Base-by-base conservation (phyloP, 1,284 basidiomycete genomes). In the Macrocybe sp. region DNA sequence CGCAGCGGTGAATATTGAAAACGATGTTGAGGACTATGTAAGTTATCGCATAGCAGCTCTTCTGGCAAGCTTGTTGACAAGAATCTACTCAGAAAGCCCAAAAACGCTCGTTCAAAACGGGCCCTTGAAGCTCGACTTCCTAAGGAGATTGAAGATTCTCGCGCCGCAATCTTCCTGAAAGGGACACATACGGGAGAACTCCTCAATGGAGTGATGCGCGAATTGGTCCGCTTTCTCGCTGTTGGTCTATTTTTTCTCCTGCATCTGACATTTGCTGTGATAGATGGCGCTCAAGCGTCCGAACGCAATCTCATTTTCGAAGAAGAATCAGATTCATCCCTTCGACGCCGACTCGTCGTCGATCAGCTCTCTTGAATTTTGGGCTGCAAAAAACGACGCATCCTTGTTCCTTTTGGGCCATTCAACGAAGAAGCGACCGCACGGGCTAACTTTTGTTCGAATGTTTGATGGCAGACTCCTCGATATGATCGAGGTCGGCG, bases 21-120 rank as follows among this genome's bases (percentile, higher is more conserved):
- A 47, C 29, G 22, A 50, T 50, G 49, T 14, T 50, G 41, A 46
- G 49, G 45, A 50, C 49, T 30, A 42, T 50, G 49, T 50, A 41
- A 46, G 49, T 46, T n/a, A 7, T n/a, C 3, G 38, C 22, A 4
- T 32, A 8, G 30, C 34, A 29, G 14, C 8, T 42, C 7, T 31
- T 29, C 6, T 16, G 7, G 1, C 11, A 2, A 42, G 16, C 8
- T 8, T 28, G 22, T 32, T 42, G 7, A 42, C n/a, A 11, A 22
- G 14, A 32, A n/a, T 29, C 30, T 7, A 37, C 16, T 4, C 22
- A 93, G 92, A 67, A 97, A 97, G 76, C 93, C 96, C 31, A 93
- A 91, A 73, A 98, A 97, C 77, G 96, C 97, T 1, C 84, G 96
- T 37, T 90, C 92, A n/a, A 99, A 99, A 71, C 81, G 97, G 53